These are phyloP conservation scores for Helicostylum pulchrum DNA, from an alignment of 192 early-diverging fungal species.

Conservation along the genomic window DNA sequence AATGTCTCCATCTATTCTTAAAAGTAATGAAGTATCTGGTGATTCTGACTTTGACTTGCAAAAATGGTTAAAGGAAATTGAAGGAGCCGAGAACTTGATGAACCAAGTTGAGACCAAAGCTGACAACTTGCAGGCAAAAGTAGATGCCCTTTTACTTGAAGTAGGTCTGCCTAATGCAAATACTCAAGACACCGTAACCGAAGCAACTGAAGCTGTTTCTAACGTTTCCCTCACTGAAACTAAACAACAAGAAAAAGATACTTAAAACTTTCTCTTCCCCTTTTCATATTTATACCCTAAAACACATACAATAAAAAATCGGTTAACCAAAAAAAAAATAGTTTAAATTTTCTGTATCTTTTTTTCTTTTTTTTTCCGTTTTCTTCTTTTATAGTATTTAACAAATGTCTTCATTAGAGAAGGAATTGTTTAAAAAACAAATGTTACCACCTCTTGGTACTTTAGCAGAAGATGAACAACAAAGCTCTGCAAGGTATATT, in stretches of 20 bases:
- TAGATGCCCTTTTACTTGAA: slow-evolving; percentile 23
- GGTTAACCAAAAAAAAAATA: neutral
- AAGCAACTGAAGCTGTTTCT: no score
- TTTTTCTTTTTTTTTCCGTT: slow-evolving; percentile 3
- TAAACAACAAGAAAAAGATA: no score
- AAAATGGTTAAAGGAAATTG: slow-evolving; percentile 28
- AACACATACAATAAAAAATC: neutral
- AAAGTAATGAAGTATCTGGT: no score
- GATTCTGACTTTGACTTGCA: slow-evolving; percentile 16
- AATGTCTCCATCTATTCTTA: no score
- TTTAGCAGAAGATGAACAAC: slow-evolving; percentile 9
- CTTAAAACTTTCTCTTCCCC: neutral
- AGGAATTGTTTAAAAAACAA: slow-evolving; percentile 26
- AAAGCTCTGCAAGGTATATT: neutral
- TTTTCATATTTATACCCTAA: neutral
- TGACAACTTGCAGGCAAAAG: slow-evolving; percentile 19
- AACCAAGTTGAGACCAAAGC: slow-evolving; percentile 22
- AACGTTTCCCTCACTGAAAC: no score
- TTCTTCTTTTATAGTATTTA: neutral
- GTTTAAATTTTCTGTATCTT: neutral
- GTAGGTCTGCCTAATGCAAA: neutral
- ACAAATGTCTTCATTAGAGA: slow-evolving; percentile 30
- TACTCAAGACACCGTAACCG: neutral
- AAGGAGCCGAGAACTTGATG: slow-evolving; percentile 26
- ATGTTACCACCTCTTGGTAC: slow-evolving; percentile 5